Percentiles rank a stretch among this genome's conserved stretches.
phyloP scores from a whole-genome alignment of 163 green algal species.

The Chlamydomonas reinhardtii region DNA sequence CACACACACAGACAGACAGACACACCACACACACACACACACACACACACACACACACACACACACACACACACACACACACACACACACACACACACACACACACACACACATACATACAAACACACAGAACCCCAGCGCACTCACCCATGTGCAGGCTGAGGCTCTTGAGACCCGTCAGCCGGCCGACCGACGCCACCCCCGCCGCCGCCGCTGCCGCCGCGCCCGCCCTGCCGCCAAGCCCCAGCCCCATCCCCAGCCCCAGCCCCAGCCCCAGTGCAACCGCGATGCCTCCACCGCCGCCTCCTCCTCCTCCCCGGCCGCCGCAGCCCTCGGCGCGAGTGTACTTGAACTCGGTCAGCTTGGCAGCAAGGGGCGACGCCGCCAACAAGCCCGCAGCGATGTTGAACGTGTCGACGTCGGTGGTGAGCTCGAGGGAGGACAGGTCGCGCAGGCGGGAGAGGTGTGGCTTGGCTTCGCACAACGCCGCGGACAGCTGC shows the following conservation, averaged over 20 bases:
- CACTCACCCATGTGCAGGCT: not conserved
- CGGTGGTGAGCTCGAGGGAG: constrained; percentile 23
- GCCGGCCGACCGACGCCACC: not conserved
- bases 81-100: no score
- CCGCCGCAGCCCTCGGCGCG: constrained; percentile 2
- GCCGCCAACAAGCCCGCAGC: not conserved
- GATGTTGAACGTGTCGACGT: not conserved
- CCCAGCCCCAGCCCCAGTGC: not conserved
- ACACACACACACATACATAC: no score
- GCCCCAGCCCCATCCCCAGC: not conserved
- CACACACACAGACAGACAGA: no score
- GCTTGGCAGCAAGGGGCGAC: not conserved
- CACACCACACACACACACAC: no score
- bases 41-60: no score
- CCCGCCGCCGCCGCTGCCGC: not conserved
- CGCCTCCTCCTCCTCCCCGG: not conserved
- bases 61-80: no score
- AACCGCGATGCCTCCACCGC: no score
- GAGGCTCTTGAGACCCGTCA: constrained; percentile 22
- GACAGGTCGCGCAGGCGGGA: constrained; percentile 24
- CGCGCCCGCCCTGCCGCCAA: not conserved
- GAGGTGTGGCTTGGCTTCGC: not conserved
- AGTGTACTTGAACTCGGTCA: constrained; percentile 26
- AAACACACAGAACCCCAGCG: not conserved
- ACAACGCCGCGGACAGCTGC: not conserved